Percentiles rank a stretch among this genome's conserved stretches.
Conservation (phyloP, 2,329 filamentous ascomycete species). For the Aschersonia sp. region DNA sequence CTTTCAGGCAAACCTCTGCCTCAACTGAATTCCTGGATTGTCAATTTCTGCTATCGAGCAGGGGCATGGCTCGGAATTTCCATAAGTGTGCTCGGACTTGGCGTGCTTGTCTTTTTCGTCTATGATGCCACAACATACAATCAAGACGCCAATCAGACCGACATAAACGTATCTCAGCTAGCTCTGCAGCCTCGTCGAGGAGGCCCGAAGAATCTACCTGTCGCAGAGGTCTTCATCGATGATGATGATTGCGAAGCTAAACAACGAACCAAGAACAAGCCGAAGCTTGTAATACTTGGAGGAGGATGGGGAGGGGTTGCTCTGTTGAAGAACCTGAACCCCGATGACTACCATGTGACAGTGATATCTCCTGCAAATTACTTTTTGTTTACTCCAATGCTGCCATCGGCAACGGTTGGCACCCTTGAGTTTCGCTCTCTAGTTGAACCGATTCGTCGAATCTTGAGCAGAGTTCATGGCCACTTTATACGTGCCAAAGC, state of each 20-base stretch:
- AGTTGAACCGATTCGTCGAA: slow-evolving; percentile 82
- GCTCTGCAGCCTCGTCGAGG: slow-evolving; percentile 70
- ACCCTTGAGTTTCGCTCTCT: slow-evolving; percentile 83
- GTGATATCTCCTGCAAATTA: slow-evolving; percentile 92
- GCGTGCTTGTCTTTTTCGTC: slow-evolving; percentile 73
- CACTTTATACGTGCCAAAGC: slow-evolving; percentile 84
- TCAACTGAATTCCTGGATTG: slow-evolving; percentile 28
- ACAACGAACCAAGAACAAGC: slow-evolving; percentile 66
- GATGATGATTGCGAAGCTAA: slow-evolving; percentile 69
- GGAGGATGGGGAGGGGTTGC: slow-evolving; percentile 93
- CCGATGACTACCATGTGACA: slow-evolving; percentile 89
- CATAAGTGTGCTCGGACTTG: slow-evolving; percentile 50
- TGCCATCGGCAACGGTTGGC: slow-evolving; percentile 91
- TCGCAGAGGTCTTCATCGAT: slow-evolving; percentile 75
- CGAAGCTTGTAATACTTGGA: slow-evolving; percentile 79
- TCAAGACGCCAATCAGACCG: slow-evolving; percentile 48
- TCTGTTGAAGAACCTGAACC: slow-evolving; percentile 75
- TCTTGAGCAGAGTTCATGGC: slow-evolving; percentile 62
- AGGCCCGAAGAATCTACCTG: slow-evolving; percentile 89
- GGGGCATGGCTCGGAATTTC: slow-evolving; percentile 55
- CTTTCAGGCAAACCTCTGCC: slow-evolving; percentile 39
- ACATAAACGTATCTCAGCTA: slow-evolving; percentile 71
- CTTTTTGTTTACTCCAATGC: slow-evolving; percentile 96
- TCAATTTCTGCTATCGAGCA: slow-evolving; percentile 51
- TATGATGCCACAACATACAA: slow-evolving; percentile 90